Percentiles rank a stretch among this genome's conserved stretches.
Evolutionary conservation across 2,329 filamentous ascomycete genomes (phyloP).

Genomic region (Fusarium sublunatum): DNA sequence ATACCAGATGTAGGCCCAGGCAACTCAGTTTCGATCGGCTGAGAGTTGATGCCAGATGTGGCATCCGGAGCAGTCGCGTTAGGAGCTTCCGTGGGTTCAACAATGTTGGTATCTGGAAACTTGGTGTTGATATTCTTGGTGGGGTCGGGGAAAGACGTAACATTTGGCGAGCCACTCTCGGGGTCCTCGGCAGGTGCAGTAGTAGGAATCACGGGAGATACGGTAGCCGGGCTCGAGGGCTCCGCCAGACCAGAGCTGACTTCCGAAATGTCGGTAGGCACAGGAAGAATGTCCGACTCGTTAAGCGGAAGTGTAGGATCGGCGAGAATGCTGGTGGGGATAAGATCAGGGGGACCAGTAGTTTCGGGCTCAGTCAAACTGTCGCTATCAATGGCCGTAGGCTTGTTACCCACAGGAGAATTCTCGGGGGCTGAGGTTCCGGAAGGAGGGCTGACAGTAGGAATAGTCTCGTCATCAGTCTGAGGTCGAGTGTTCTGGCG

Average conservation of each 20-base stretch:
- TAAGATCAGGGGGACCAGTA: conserved; percentile 16
- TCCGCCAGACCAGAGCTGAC: conserved; percentile 22
- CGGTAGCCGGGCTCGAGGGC: conserved; percentile 25
- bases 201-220: conserved; percentile 24
- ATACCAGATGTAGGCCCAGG: conserved; percentile 17
- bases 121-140: conserved; percentile 15
- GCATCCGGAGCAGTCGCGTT: conserved; percentile 22
- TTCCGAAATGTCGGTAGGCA: conserved; percentile 23
- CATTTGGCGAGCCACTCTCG: conserved; percentile 14
- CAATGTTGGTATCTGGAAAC: conserved; percentile 11
- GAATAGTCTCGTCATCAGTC: conserved; percentile 20
- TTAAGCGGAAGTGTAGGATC: conserved; percentile 21
- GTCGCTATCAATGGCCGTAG: conserved; percentile 15
- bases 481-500: conserved; percentile 24
- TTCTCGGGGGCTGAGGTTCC: conserved; percentile 10
- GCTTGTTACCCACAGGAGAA: conserved; percentile 11
- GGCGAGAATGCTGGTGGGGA: conserved; percentile 26
- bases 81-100: conserved; percentile 20
- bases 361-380: conserved; percentile 29
- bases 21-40: conserved; percentile 14
- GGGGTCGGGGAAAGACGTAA: conserved; percentile 28
- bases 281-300: conserved; percentile 16
- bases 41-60: conserved; percentile 15
- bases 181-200: conserved; percentile 5
- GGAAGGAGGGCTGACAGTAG: conserved; percentile 15